Evolutionary conservation across 768 basidiomycete genomes (phyloP).

Genomic region (Boletus subcaerulescens): DNA sequence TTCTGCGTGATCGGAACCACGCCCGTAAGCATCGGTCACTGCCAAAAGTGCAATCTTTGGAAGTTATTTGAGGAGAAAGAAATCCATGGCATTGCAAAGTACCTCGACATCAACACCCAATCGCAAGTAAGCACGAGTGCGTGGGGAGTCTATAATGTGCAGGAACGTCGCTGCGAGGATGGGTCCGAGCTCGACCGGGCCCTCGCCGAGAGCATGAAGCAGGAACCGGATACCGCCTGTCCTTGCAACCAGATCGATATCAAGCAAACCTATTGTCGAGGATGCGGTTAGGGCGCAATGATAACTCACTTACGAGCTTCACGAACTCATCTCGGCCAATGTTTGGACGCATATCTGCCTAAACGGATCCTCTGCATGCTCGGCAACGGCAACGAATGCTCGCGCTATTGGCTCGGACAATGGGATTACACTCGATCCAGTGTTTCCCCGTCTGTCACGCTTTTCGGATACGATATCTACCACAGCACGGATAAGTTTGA

Average conservation of each 20-base stretch:
- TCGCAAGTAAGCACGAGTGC: slow-evolving; percentile 70
- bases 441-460: slow-evolving; percentile 38
- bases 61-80: neutral
- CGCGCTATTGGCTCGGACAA: slow-evolving; percentile 78
- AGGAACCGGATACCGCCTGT: slow-evolving; percentile 86
- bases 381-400: slow-evolving; percentile 89
- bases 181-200: slow-evolving; percentile 77
- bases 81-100: slow-evolving; percentile 11
- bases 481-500: slow-evolving; percentile 83
- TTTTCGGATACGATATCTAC: slow-evolving; percentile 72
- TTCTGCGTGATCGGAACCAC: slow-evolving; percentile 73
- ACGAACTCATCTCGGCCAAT: slow-evolving; percentile 83
- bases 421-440: slow-evolving; percentile 47
- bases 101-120: slow-evolving; percentile 92
- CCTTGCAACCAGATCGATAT: slow-evolving; percentile 75
- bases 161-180: slow-evolving; percentile 79
- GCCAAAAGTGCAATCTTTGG: slow-evolving; percentile 78
- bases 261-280: slow-evolving; percentile 67
- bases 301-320: slow-evolving; percentile 3
- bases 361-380: slow-evolving; percentile 89
- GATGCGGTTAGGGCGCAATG: slow-evolving; percentile 8
- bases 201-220: slow-evolving; percentile 85
- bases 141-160: slow-evolving; percentile 80
- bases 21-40: slow-evolving; percentile 91
- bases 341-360: slow-evolving; percentile 80